Conservation (phyloP, 106 monocot genomes). For the Chionographis japonica region DNA sequence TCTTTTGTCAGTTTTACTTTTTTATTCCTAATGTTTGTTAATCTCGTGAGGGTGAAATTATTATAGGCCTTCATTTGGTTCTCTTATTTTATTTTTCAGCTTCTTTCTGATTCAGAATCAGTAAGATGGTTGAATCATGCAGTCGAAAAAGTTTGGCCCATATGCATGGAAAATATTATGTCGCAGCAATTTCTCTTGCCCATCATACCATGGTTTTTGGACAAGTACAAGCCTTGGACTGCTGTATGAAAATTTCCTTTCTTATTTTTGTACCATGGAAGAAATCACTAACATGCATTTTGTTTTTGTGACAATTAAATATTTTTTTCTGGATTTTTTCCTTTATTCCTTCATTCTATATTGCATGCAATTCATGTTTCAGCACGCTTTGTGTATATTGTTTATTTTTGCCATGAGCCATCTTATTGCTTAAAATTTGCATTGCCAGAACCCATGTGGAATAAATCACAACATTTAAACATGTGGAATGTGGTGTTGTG, state of each 20-base stretch:
- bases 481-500: too few species aligned
- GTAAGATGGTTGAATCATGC: conserved; percentile 96
- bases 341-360: too few species aligned
- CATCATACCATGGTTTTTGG: conserved; percentile 92
- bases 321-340: too few species aligned
- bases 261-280: not conserved
- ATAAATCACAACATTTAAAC: too few species aligned
- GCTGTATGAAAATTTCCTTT: conserved; percentile 42
- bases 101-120: conserved; percentile 95
- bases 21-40: not conserved
- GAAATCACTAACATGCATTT: too few species aligned
- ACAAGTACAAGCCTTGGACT: conserved; percentile 95
- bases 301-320: too few species aligned
- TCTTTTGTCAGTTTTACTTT: conserved; percentile 1
- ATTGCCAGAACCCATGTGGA: too few species aligned
- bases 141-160: conserved; percentile 83
- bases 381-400: too few species aligned
- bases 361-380: too few species aligned
- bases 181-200: conserved; percentile 88
- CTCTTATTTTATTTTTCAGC: conserved; percentile 39
- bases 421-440: too few species aligned
- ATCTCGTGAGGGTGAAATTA: not conserved
- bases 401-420: too few species aligned
- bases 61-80: not conserved
- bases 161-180: conserved; percentile 86